A percentile compares a stretch with the other conserved stretches of the same genome.
These are phyloP conservation scores for Conoideocrella luteorostrata DNA, from an alignment of 2,329 filamentous ascomycete species.

Conservation along the genomic window DNA sequence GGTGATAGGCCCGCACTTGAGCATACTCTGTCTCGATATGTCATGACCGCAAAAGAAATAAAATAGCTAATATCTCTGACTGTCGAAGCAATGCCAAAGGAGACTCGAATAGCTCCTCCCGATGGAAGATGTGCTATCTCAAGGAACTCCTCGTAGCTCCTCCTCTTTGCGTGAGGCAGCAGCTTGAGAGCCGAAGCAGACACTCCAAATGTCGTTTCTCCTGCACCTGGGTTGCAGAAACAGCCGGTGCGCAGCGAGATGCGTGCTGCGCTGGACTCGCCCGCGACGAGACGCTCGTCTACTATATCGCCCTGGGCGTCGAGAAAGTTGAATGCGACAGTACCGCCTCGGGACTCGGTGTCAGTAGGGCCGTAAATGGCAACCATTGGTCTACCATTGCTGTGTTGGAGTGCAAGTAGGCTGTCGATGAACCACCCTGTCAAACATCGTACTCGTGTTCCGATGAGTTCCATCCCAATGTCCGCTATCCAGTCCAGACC, in stretches of 20 bases:
- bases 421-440: slow-evolving; percentile 29
- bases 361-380: slow-evolving; percentile 28
- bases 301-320: slow-evolving; percentile 25
- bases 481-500: slow-evolving; percentile 29
- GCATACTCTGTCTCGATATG: slow-evolving; percentile 24
- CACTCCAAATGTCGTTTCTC: too few species aligned
- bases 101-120: slow-evolving; percentile 30
- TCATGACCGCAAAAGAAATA: slow-evolving; percentile 24
- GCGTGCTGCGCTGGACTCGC: slow-evolving; percentile 23
- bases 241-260: slow-evolving; percentile 36
- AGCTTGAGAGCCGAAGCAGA: too few species aligned
- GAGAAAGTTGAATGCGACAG: slow-evolving; percentile 33
- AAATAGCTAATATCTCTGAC: slow-evolving; percentile 29
- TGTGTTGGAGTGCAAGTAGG: slow-evolving; percentile 24
- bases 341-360: slow-evolving; percentile 25
- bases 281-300: slow-evolving; percentile 30
- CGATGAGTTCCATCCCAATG: slow-evolving; percentile 22
- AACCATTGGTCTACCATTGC: slow-evolving; percentile 25
- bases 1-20: neutral
- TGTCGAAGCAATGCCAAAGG: slow-evolving; percentile 32
- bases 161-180: neutral
- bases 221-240: slow-evolving; percentile 36
- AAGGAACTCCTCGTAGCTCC: slow-evolving; percentile 13
- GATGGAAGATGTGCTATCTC: slow-evolving; percentile 12
- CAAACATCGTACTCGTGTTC: slow-evolving; percentile 27